Evolutionary conservation across 2,329 filamentous ascomycete species (phyloP), one percentile per base, ranked within the genome.

Genomic region (Sphaerulina musiva): DNA sequence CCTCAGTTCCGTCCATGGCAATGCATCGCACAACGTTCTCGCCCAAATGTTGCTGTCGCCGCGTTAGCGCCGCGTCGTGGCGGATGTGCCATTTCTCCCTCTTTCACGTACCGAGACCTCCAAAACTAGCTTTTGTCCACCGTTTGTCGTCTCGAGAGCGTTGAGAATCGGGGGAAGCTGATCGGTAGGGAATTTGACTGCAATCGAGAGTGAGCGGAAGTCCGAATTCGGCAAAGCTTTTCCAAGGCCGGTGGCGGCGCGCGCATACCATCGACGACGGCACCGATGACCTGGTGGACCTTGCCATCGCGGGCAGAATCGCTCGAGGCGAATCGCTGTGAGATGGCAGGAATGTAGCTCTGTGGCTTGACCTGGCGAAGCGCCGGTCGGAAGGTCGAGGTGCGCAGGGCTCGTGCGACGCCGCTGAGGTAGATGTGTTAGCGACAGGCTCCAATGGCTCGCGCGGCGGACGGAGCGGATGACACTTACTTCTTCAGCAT

Each of bases 1-100:
- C 93, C 83, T 97, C 93, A 74, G 92, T 98, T 95, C 92, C 93
- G 79, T 98, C 93, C 93, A 98, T 98, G 79, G 93, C 93, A 95
- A 98, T 98, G 78, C 89, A 95, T 78, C 93, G 86, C 76, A 98
- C 93, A 74, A 96, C 89, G 82, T 89, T 95, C 82, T 98, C 89
- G 80, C 93, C 93, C 77, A 98, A 80, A 85, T 97, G 93, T 96
- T 98, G 93, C 90, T 96, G 69, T 46, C 53, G 48, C 52, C 54
- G 50, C 57, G 58, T 69, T 62, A 69, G 63, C 57, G 48, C 52
- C 51, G 45, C 48, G 53, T 61, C 58, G 53, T 59, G 23, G 47
- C 49, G 38, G 48, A 26, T 41, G 53, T 51, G 53, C 51, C 48
- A 53, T 43, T 52, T 40, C 46, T 51, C 45, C 41, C 51, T 57